Percentiles rank a stretch among this genome's conserved stretches.
Conservation (phyloP, 805 yeast species). For the Saccharomycopsis oosterbeekiorum region DNA sequence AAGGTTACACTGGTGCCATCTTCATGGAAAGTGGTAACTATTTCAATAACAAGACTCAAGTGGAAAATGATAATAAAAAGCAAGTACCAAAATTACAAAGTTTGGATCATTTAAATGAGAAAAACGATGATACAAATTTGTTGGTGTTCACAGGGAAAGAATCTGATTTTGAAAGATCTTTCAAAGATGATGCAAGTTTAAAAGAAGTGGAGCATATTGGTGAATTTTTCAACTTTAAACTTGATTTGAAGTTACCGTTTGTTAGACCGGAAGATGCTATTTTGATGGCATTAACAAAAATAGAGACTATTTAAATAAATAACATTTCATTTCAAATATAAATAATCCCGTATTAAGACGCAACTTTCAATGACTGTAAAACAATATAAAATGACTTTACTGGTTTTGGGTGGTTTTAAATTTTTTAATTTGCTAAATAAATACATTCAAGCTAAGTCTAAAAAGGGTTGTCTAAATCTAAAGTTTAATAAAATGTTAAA, state of each 20-base stretch:
- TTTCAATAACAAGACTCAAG: constrained; percentile 30
- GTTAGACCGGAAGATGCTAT: constrained; percentile 64
- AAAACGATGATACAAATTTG: constrained; percentile 22
- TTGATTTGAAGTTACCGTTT: constrained; percentile 44
- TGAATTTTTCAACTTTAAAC: constrained; percentile 54
- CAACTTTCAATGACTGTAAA: no score
- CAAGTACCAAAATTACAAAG: neutral
- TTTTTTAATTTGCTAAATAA: neutral
- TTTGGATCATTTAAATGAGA: neutral
- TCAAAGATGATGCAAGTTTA: constrained; percentile 40
- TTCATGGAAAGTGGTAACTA: constrained; percentile 63
- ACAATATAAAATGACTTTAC: neutral
- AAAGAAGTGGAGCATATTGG: constrained; percentile 44
- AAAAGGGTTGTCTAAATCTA: neutral
- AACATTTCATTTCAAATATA: neutral
- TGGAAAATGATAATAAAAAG: constrained; percentile 22
- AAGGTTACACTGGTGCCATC: constrained; percentile 61
- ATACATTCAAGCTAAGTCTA: neutral
- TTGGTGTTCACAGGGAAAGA: constrained; percentile 58
- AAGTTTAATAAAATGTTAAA: neutral
- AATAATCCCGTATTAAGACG: neutral
- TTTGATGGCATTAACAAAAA: constrained; percentile 43
- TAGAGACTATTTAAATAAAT: constrained; percentile 1
- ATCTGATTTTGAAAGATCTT: constrained; percentile 44
- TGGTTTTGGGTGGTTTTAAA: neutral